Evolutionary conservation across 2,329 filamentous ascomycete species (phyloP), one percentile per base, ranked within the genome.

Genomic region (Blumeria graminis): DNA sequence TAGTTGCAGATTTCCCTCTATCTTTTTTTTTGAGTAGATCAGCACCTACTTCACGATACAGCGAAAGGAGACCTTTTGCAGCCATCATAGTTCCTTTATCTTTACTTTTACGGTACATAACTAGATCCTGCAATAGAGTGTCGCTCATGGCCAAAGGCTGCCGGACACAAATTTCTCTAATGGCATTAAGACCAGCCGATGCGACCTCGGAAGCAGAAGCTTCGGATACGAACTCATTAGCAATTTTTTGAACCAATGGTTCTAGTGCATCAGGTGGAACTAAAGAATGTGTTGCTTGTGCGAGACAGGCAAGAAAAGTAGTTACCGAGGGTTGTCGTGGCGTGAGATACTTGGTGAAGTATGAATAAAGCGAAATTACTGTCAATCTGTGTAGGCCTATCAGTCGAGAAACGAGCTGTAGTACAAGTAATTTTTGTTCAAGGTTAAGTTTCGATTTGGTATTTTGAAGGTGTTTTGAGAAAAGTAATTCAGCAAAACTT

Each of bases 11-110:
- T 72, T 94, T 94, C 64, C 92, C 92, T 63, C 92, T 80, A 66
- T 95, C 92, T 65, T 84, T 80, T 74, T 87, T 93, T 69, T 83
- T 84, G 58, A 98, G 72, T 71, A 96, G 77, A 62, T 94, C 86
- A 0, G 92, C 86, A 38, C 84, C 88, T 13, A 94, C 84, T 65
- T 96, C 89, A 62, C 92, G 76, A 72, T 94, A 98, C 6, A 98
- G 74, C 28, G 86, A 87, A 45, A 98, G 73, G 6, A 98, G 73
- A 60, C 92, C 90, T 68, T 92, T 90, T 13, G 90, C 88, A 7
- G 92, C 92, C 92, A 98, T 96, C 78, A 94, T 89, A n/a, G 92
- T 86, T 58, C 90, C 89, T 73, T 96, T 98, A 66, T 98, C 92
- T 67, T 98, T 98, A 66, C 86, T 94, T 73, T 93, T 94, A 59